phyloP scores from a whole-genome alignment of 23 red algal genomes.

The Pyropia haitanensis region DNA sequence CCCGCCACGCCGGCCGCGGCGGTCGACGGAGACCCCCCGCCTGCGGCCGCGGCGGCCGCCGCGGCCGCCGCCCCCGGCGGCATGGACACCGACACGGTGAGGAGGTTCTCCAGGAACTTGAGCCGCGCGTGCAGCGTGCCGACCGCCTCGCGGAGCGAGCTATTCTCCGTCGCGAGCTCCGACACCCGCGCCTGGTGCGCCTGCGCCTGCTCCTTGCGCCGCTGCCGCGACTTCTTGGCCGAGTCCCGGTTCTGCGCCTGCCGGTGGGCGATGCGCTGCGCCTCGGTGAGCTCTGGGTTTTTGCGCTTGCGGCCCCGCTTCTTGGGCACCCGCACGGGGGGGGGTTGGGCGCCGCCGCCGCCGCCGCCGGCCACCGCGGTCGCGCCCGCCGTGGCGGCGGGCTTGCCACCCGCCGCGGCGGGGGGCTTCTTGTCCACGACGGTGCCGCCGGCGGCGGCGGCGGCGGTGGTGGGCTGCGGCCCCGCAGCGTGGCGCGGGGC shows the following conservation, averaged over 20 bases:
- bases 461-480: too few relatives aligned
- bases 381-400: too few relatives aligned
- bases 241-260: slow-evolving; percentile 66
- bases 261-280: slow-evolving; percentile 34
- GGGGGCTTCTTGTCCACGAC: too few relatives aligned
- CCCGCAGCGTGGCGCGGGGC: too few relatives aligned
- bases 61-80: slow-evolving; percentile 5
- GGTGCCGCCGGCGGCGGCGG: too few relatives aligned
- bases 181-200: slow-evolving; percentile 37
- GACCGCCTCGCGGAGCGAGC: slow-evolving; percentile 31
- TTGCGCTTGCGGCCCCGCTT: slow-evolving; percentile 63
- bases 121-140: slow-evolving; percentile 37
- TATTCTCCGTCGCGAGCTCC: slow-evolving; percentile 38
- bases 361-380: too few relatives aligned
- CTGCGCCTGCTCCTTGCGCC: slow-evolving; percentile 35
- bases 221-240: slow-evolving; percentile 55
- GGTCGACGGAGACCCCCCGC: too few relatives aligned
- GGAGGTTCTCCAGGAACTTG: slow-evolving; percentile 40
- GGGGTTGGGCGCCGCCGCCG: too few relatives aligned
- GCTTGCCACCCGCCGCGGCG: too few relatives aligned
- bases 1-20: too few relatives aligned
- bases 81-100: slow-evolving; percentile 45
- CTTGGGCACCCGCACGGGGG: slow-evolving; percentile 21
- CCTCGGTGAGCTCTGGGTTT: slow-evolving; percentile 50
- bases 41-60: too few relatives aligned